A percentile compares a stretch with the other conserved stretches of the same genome.
phyloP scores from a whole-genome alignment of 2,329 filamentous ascomycete genomes.

The Penicillium freii region DNA sequence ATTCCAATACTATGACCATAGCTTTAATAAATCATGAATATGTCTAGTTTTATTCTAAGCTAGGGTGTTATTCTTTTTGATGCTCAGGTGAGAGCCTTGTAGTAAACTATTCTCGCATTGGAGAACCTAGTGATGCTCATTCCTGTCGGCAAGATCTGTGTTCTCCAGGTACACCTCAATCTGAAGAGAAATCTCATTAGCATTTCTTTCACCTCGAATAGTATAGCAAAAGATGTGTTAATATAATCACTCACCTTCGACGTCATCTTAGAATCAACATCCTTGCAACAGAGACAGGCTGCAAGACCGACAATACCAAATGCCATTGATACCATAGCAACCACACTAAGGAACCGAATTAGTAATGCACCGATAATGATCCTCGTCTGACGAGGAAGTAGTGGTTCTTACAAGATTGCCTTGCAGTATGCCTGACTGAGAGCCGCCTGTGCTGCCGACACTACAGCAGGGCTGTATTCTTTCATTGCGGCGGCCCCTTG shows the following conservation, averaged over 20 bases:
- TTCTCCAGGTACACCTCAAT: slow-evolving; percentile 25
- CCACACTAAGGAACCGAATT: slow-evolving; percentile 16
- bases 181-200: slow-evolving; percentile 1
- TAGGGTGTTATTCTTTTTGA: too few species aligned
- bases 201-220: too few species aligned
- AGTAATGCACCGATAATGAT: too few species aligned
- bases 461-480: slow-evolving; percentile 21
- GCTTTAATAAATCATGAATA: too few species aligned
- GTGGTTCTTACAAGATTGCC: slow-evolving; percentile 23
- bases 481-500: slow-evolving; percentile 18
- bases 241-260: slow-evolving; percentile 29
- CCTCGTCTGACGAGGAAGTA: too few species aligned
- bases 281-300: slow-evolving; percentile 31
- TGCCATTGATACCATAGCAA: slow-evolving; percentile 30
- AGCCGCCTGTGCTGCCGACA: slow-evolving; percentile 21
- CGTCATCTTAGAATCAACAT: slow-evolving; percentile 36
- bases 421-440: slow-evolving; percentile 26
- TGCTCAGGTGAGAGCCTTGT: too few species aligned
- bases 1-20: too few species aligned
- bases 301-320: slow-evolving; percentile 34
- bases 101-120: too few species aligned
- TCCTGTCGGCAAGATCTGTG: slow-evolving; percentile 4
- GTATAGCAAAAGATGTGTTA: not conserved
- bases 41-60: too few species aligned
- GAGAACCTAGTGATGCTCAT: too few species aligned